Evolutionary conservation across 345 rosid genomes (phyloP).

Genomic region (Litchi chinensis): DNA sequence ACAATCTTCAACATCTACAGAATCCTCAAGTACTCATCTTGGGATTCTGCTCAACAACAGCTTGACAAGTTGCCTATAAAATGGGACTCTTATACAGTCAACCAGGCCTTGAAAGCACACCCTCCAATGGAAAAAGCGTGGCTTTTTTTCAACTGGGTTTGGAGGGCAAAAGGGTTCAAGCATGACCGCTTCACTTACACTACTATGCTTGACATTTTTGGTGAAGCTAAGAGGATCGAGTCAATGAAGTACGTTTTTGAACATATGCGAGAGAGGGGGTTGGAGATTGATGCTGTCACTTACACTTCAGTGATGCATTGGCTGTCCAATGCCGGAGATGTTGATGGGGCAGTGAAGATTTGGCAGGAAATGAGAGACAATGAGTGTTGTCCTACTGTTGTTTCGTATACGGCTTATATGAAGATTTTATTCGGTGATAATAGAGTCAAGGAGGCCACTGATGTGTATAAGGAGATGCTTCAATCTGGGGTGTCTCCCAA

Average conservation of each 20-base stretch:
- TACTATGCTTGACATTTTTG: constrained; percentile 92
- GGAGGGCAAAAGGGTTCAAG: constrained; percentile 55
- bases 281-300: constrained; percentile 66
- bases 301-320: constrained; percentile 84
- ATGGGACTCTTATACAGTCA: constrained; percentile 87
- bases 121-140: constrained; percentile 96
- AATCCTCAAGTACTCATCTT: constrained; percentile 67
- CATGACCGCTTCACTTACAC: constrained; percentile 90
- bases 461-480: constrained; percentile 75
- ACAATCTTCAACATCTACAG: constrained; percentile 54
- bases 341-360: constrained; percentile 57
- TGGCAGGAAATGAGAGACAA: constrained; percentile 76
- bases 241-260: constrained; percentile 63
- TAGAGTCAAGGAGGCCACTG: constrained; percentile 65
- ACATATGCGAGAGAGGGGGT: constrained; percentile 65
- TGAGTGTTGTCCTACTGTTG: constrained; percentile 59
- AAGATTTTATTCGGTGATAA: constrained; percentile 65
- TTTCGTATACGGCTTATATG: constrained; percentile 82
- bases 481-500: constrained; percentile 58
- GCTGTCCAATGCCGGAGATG: constrained; percentile 67
- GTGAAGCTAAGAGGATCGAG: constrained; percentile 78
- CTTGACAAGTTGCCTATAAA: constrained; percentile 43
- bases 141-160: constrained; percentile 86
- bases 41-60: constrained; percentile 76
- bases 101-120: constrained; percentile 74